A percentile compares a stretch with the other conserved stretches of the same genome.
phyloP scores from a whole-genome alignment of 177 flowering plant genomes.

The Telopea speciosissima region DNA sequence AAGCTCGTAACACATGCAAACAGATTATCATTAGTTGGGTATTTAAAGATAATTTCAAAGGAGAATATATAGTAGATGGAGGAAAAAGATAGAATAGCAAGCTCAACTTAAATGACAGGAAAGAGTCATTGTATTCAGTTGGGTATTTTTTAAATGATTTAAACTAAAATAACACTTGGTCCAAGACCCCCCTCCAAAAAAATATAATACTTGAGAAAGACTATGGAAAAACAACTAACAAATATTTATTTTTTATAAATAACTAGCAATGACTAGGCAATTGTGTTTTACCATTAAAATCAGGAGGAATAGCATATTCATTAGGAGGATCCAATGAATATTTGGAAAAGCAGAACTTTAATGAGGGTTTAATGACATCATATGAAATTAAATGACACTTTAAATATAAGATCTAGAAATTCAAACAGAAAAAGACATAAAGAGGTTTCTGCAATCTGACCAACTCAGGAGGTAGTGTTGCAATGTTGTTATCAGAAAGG shows the following conservation, averaged over 20 bases:
- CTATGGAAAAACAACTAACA: background rate
- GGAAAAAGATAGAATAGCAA: background rate
- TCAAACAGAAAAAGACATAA: background rate
- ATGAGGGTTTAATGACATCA: slow-evolving; percentile 1
- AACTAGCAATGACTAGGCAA: background rate
- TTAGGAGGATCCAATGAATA: background rate
- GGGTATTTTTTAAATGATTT: too few relatives aligned
- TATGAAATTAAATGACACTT: background rate
- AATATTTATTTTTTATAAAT: too few relatives aligned
- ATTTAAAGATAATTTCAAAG: background rate
- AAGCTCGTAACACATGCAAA: background rate
- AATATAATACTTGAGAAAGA: too few relatives aligned
- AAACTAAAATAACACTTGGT: too few relatives aligned
- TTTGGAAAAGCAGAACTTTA: background rate
- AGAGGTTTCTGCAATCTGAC: slow-evolving; percentile 30
- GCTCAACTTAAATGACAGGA: background rate
- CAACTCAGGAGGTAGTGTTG: slow-evolving; percentile 74
- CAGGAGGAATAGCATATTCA: background rate
- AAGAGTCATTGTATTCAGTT: too few relatives aligned
- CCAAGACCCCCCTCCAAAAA: too few relatives aligned
- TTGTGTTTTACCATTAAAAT: background rate
- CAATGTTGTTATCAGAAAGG: slow-evolving; percentile 74
- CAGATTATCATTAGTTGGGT: background rate
- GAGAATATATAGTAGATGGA: background rate
- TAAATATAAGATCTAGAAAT: background rate